Percentiles rank a stretch among this genome's conserved stretches.
Conservation (phyloP, 306 rosid species). For the Mucuna pruriens region DNA sequence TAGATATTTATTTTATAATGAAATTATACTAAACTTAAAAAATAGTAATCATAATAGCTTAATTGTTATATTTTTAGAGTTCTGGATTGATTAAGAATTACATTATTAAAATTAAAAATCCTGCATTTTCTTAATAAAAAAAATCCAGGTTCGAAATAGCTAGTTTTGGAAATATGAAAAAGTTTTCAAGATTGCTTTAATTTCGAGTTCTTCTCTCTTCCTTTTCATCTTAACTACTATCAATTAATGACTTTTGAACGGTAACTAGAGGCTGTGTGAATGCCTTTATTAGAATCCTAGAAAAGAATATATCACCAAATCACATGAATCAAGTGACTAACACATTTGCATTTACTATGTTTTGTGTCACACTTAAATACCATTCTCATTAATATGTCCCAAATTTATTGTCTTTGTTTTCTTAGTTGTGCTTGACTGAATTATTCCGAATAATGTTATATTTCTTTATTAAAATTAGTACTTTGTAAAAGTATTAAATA, state of each 20-base stretch:
- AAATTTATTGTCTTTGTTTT: background rate
- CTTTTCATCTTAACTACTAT: background rate
- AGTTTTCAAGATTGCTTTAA: background rate
- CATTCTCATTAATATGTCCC: background rate
- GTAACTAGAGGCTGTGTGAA: slow-evolving; percentile 21
- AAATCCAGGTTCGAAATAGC: background rate
- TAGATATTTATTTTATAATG: no score
- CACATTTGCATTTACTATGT: background rate
- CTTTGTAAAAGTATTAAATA: no score
- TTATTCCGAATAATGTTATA: background rate
- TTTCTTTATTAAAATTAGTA: background rate
- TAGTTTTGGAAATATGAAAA: background rate
- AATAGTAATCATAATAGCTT: no score
- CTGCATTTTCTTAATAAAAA: background rate
- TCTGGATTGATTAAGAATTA: background rate
- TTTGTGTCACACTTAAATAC: background rate
- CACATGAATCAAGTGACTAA: slow-evolving; percentile 32
- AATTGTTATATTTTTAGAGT: background rate
- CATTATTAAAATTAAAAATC: background rate
- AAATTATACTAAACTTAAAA: background rate
- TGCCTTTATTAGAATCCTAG: slow-evolving; percentile 27
- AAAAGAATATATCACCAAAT: background rate
- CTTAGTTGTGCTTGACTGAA: background rate
- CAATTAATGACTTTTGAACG: background rate
- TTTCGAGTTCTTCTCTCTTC: background rate